Conservation (phyloP, 805 yeast species). For the Candida adriatica region DNA sequence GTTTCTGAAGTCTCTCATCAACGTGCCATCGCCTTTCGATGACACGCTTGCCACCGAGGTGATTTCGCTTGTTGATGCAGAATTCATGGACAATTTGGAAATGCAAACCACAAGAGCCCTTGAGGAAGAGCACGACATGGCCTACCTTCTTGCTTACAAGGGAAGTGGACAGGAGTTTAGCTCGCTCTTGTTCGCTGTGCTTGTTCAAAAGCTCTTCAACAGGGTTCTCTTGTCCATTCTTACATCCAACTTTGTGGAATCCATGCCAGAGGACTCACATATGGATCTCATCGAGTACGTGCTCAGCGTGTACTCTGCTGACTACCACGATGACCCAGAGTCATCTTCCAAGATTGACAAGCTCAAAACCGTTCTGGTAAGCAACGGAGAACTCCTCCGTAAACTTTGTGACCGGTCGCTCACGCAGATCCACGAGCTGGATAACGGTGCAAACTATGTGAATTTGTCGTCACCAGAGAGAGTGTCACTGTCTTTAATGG, state of each 20-base stretch:
- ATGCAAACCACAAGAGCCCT: slow-evolving; percentile 28
- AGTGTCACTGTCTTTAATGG: slow-evolving; percentile 41
- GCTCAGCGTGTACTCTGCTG: slow-evolving; percentile 6
- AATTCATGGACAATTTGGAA: slow-evolving; percentile 18
- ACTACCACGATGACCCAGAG: slow-evolving; percentile 24
- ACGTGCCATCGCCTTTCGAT: slow-evolving; percentile 14
- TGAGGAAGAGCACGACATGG: slow-evolving; percentile 18
- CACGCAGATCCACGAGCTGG: slow-evolving; percentile 30
- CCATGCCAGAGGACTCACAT: neutral
- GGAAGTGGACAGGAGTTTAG: slow-evolving; percentile 28
- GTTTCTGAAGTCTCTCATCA: slow-evolving; percentile 27
- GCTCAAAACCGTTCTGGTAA: slow-evolving; percentile 16
- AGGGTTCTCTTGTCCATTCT: slow-evolving; percentile 10
- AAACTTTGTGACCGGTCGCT: slow-evolving; percentile 16
- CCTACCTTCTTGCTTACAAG: slow-evolving; percentile 30
- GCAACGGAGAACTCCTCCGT: slow-evolving; percentile 7
- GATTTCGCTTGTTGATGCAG: slow-evolving; percentile 15
- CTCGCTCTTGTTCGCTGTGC: slow-evolving; percentile 27
- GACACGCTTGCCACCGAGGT: slow-evolving; percentile 20
- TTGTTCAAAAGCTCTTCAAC: slow-evolving; percentile 17
- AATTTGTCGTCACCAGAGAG: slow-evolving; percentile 44
- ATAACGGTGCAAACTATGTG: slow-evolving; percentile 50
- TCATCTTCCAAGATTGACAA: slow-evolving; percentile 14
- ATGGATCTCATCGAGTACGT: slow-evolving; percentile 5
- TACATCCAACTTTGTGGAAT: neutral